A percentile compares a stretch with the other conserved stretches of the same genome.
Conservation (phyloP, 768 basidiomycete genomes). For the Leccinum fibrillosum region DNA sequence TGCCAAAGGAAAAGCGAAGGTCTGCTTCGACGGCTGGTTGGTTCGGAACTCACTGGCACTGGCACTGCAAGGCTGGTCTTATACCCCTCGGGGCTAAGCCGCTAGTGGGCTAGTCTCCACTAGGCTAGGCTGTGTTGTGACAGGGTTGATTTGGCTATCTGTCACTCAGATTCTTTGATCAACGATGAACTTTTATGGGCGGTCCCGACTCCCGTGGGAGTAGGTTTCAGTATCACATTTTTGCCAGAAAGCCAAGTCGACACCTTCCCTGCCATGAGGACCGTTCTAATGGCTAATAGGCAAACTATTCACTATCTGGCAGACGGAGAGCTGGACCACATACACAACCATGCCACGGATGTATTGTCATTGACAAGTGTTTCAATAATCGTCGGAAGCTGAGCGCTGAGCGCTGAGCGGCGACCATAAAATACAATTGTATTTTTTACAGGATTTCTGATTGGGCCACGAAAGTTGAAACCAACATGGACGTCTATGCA, state of each 20-base stretch:
- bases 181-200: background rate
- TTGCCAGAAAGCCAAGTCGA: too few relatives aligned
- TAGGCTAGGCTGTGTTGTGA: background rate
- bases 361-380: background rate
- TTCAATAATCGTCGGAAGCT: background rate
- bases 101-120: too few relatives aligned
- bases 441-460: background rate
- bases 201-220: background rate
- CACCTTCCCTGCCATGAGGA: too few relatives aligned
- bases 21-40: too few relatives aligned
- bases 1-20: background rate
- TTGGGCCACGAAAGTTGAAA: background rate
- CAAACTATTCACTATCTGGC: background rate
- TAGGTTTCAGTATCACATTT: background rate
- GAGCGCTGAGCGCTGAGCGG: background rate
- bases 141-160: background rate
- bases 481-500: background rate
- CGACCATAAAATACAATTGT: background rate
- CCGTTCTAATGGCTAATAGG: too few relatives aligned
- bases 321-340: background rate
- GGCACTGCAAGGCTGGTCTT: too few relatives aligned
- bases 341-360: background rate
- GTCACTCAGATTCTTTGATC: too few relatives aligned
- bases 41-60: too few relatives aligned
- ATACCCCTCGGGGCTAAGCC: background rate